phyloP scores from a whole-genome alignment of 2,329 filamentous ascomycete genomes.

The Diplodia corticola region DNA sequence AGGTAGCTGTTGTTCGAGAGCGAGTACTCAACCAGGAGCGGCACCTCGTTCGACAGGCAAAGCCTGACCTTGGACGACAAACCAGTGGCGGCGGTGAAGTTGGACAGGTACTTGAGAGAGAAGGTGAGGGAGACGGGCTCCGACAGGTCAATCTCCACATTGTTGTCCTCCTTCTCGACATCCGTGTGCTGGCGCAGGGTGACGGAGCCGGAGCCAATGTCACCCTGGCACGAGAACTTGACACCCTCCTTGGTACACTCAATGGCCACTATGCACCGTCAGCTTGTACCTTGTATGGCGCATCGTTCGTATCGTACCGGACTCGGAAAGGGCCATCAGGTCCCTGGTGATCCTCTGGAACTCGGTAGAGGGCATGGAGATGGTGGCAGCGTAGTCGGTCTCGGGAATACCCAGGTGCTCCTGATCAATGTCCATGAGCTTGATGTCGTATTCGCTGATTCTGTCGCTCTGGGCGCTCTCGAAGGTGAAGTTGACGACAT shows the following conservation, averaged over 20 bases:
- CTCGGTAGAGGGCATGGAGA: slow-evolving; percentile 83
- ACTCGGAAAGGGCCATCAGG: slow-evolving; percentile 88
- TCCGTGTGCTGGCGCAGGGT: slow-evolving; percentile 86
- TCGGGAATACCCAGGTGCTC: slow-evolving; percentile 98
- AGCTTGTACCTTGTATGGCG: slow-evolving; percentile 25
- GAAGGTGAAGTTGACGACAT: slow-evolving; percentile 93
- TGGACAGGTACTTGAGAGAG: slow-evolving; percentile 98
- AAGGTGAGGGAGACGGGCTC: slow-evolving; percentile 95
- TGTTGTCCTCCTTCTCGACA: slow-evolving; percentile 82
- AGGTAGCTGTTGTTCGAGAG: slow-evolving; percentile 81
- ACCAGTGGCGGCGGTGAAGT: slow-evolving; percentile 97
- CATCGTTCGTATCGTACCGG: slow-evolving; percentile 61
- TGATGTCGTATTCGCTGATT: slow-evolving; percentile 98
- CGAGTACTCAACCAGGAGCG: slow-evolving; percentile 89
- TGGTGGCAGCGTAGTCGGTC: slow-evolving; percentile 94
- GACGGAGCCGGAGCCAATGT: slow-evolving; percentile 94
- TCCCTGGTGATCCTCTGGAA: slow-evolving; percentile 96
- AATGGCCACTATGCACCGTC: slow-evolving; percentile 71
- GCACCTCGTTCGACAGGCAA: slow-evolving; percentile 93
- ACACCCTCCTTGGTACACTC: slow-evolving; percentile 96
- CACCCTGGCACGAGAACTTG: slow-evolving; percentile 89
- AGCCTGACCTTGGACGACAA: slow-evolving; percentile 83
- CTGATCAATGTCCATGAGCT: slow-evolving; percentile 99
- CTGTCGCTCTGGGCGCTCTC: slow-evolving; percentile 87
- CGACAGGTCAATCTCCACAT: slow-evolving; percentile 84